phyloP scores from a whole-genome alignment of 2,329 filamentous ascomycete genomes.

The Apiospora rasikravindrae region DNA sequence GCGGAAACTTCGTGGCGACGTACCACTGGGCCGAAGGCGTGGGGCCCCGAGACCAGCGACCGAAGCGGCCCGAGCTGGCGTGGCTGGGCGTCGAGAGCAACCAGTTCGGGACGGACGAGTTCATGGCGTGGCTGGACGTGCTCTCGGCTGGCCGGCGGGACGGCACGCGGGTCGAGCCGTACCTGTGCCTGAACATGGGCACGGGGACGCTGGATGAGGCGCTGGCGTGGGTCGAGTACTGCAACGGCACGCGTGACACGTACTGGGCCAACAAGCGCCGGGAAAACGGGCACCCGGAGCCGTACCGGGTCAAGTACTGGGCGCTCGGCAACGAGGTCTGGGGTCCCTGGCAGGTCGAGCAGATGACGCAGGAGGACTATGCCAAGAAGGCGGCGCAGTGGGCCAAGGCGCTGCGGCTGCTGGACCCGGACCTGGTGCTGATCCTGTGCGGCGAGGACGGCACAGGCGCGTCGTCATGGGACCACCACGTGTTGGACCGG shows the following conservation, averaged over 20 bases:
- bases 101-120: slow-evolving; percentile 84
- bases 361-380: slow-evolving; percentile 73
- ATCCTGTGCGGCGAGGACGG: slow-evolving; percentile 78
- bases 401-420: slow-evolving; percentile 74
- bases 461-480: slow-evolving; percentile 71
- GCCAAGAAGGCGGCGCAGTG: slow-evolving; percentile 72
- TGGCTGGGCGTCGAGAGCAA: slow-evolving; percentile 81
- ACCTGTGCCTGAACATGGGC: slow-evolving; percentile 81
- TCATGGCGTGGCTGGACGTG: slow-evolving; percentile 78
- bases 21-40: slow-evolving; percentile 87
- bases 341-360: slow-evolving; percentile 70
- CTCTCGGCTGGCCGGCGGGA: slow-evolving; percentile 61
- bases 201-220: slow-evolving; percentile 67
- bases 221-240: slow-evolving; percentile 84
- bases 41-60: slow-evolving; percentile 73
- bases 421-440: slow-evolving; percentile 71
- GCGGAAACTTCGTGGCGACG: slow-evolving; percentile 83
- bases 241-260: slow-evolving; percentile 77
- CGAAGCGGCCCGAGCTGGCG: slow-evolving; percentile 72
- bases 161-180: slow-evolving; percentile 72
- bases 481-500: slow-evolving; percentile 73
- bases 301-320: slow-evolving; percentile 86
- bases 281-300: slow-evolving; percentile 75
- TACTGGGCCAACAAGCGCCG: slow-evolving; percentile 83
- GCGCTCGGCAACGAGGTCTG: slow-evolving; percentile 79